A percentile compares a stretch with the other conserved stretches of the same genome.
Conservation (phyloP, 208 protist species). For the Trypanosoma cruzi region DNA sequence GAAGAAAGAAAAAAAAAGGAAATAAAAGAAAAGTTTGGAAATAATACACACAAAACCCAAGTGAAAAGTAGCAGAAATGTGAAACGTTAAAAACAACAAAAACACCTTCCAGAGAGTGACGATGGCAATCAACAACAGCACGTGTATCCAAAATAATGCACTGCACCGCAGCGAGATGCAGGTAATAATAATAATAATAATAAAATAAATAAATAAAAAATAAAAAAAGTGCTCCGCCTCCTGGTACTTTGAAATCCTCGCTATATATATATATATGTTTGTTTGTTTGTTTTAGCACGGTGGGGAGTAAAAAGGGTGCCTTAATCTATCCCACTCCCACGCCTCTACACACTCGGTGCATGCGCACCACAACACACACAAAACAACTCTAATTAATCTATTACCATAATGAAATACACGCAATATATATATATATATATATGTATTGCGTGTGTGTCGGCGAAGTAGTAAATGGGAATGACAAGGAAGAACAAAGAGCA, state of each 20-base stretch:
- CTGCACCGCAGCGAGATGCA: too few relatives aligned
- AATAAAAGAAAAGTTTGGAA: conserved; percentile 12
- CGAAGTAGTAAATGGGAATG: neutral
- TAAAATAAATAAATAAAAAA: neutral
- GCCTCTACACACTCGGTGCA: neutral
- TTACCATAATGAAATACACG: neutral
- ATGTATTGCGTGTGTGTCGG: neutral
- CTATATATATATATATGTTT: too few relatives aligned
- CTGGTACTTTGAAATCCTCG: too few relatives aligned
- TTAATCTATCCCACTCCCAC: neutral
- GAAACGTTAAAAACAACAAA: too few relatives aligned
- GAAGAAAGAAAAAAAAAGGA: neutral
- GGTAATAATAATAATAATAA: too few relatives aligned
- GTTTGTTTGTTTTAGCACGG: too few relatives aligned
- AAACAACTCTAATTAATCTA: neutral
- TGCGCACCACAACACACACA: neutral
- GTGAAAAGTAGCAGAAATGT: too few relatives aligned
- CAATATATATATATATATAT: neutral
- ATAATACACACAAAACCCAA: too few relatives aligned
- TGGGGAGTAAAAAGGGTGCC: neutral
- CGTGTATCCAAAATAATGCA: too few relatives aligned
- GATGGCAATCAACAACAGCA: too few relatives aligned
- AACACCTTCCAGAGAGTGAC: too few relatives aligned
- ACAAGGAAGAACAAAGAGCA: neutral
- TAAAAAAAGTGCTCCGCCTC: too few relatives aligned